Conservation (phyloP, 495 filamentous ascomycete species). For the Hypomontagnella monticulosa region DNA sequence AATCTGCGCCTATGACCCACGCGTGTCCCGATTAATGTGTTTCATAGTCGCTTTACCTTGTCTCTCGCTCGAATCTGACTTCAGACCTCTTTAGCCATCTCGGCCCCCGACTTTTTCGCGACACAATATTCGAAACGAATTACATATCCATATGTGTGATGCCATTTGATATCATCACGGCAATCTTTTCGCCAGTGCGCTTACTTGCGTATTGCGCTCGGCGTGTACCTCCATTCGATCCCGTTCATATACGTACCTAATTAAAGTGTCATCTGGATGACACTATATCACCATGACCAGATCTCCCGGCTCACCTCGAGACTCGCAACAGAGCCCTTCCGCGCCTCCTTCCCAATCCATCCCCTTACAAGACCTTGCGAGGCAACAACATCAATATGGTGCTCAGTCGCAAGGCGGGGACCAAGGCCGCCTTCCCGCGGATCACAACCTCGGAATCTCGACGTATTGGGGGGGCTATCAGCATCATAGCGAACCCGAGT, state of each 20-base stretch:
- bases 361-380: constrained; percentile 82
- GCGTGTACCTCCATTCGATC: constrained; percentile 17
- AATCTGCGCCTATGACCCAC: constrained; percentile 34
- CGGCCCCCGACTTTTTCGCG: constrained; percentile 15
- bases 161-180: constrained; percentile 32
- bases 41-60: constrained; percentile 38
- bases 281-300: constrained; percentile 42
- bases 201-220: constrained; percentile 36
- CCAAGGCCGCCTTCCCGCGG: constrained; percentile 41
- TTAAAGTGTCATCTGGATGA: constrained; percentile 42
- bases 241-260: constrained; percentile 31
- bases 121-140: constrained; percentile 34
- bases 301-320: constrained; percentile 46
- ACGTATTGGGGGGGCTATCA: constrained; percentile 59
- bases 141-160: constrained; percentile 36
- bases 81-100: constrained; percentile 20
- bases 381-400: constrained; percentile 60
- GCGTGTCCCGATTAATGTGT: constrained; percentile 41
- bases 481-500: constrained; percentile 43
- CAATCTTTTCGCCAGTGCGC: constrained; percentile 31
- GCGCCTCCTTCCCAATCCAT: constrained; percentile 73
- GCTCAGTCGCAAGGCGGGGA: constrained; percentile 45
- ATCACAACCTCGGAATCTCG: constrained; percentile 54
- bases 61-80: constrained; percentile 34
- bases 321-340: constrained; percentile 37